Conservation (phyloP, 306 rosid genomes). For the Sicyos edulis region DNA sequence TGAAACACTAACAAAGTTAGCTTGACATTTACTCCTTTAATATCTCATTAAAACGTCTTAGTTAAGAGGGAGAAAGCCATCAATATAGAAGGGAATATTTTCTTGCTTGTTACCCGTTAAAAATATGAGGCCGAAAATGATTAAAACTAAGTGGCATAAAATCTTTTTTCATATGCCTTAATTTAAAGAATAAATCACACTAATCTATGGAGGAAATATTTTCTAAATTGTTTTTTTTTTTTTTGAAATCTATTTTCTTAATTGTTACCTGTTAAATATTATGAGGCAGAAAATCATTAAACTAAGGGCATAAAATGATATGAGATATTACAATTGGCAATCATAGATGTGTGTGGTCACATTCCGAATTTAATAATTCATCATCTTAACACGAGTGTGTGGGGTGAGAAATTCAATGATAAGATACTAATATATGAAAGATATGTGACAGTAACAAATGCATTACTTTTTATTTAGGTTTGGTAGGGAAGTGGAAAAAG, state of each 20-base stretch:
- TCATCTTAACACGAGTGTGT: neutral
- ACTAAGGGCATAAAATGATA: neutral
- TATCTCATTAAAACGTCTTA: neutral
- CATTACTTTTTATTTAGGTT: neutral
- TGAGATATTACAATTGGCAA: neutral
- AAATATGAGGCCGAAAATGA: neutral
- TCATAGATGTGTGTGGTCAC: neutral
- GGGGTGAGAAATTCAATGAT: conserved; percentile 21
- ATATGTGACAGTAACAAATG: conserved; percentile 16
- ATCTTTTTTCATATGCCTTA: neutral
- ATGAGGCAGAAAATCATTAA: neutral
- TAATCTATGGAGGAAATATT: neutral
- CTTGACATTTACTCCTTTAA: neutral
- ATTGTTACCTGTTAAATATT: neutral
- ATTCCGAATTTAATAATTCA: neutral
- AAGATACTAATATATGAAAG: conserved; percentile 18
- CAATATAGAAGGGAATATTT: neutral
- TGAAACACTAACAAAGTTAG: neutral
- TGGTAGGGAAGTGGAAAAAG: neutral
- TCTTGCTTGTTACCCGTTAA: neutral
- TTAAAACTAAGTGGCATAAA: neutral
- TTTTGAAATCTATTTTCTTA: no score
- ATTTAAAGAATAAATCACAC: neutral
- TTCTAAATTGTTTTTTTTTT: no score
- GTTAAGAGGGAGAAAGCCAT: neutral